Conservation (phyloP, 1,284 basidiomycete genomes). For the Cryptococcus sp. region DNA sequence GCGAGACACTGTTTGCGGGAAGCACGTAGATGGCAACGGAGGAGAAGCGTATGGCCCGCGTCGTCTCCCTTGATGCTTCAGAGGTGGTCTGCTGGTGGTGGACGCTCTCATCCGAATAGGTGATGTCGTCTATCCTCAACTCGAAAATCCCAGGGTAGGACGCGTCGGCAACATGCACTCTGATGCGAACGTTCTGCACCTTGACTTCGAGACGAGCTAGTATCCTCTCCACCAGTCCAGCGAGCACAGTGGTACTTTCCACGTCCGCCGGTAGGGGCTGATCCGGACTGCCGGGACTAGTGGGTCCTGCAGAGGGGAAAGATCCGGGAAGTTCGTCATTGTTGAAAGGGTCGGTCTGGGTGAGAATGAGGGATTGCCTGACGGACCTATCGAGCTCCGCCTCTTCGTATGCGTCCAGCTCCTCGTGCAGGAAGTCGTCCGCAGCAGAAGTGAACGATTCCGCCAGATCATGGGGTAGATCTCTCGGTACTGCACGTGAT, state of each 20-base stretch:
- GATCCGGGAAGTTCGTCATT: constrained; percentile 40
- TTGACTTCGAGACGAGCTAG: constrained; percentile 79
- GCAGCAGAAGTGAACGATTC: constrained; percentile 77
- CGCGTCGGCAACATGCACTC: constrained; percentile 39
- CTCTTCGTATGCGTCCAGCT: constrained; percentile 71
- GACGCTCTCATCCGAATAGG: constrained; percentile 45
- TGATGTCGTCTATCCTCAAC: constrained; percentile 42
- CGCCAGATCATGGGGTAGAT: constrained; percentile 59
- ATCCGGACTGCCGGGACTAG: constrained; percentile 6
- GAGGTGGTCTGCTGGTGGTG: constrained; percentile 5
- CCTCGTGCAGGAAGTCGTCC: constrained; percentile 79
- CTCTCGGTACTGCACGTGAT: background rate
- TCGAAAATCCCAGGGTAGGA: constrained; percentile 38
- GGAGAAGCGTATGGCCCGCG: constrained; percentile 30
- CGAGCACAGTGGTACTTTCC: constrained; percentile 72
- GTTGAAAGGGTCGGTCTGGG: constrained; percentile 41
- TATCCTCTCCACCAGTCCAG: constrained; percentile 77
- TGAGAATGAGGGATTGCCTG: constrained; percentile 43
- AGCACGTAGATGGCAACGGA: constrained; percentile 30
- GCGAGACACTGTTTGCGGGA: constrained; percentile 5
- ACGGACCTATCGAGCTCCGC: constrained; percentile 71
- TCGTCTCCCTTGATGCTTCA: constrained; percentile 16
- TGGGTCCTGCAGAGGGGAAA: constrained; percentile 33
- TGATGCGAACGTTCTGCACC: constrained; percentile 66
- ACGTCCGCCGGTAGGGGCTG: constrained; percentile 23